These are phyloP conservation scores for Platanus orientalis DNA, from an alignment of 164 flowering plant species.

Conservation along the genomic window DNA sequence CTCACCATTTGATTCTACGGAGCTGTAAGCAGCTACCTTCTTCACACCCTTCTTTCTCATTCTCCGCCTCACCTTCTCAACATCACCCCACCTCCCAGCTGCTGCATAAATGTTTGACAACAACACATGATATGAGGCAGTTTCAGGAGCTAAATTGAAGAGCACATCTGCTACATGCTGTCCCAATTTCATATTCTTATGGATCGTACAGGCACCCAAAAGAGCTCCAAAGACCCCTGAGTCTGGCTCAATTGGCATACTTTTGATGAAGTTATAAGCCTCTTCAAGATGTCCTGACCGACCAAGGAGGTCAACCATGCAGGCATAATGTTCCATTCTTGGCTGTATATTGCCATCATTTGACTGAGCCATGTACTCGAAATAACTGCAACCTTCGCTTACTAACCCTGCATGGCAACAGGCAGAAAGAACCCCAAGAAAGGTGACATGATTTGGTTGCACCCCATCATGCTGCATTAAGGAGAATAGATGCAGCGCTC, in stretches of 20 bases:
- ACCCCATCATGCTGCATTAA: conserved; percentile 30
- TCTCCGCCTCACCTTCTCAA: conserved; percentile 26
- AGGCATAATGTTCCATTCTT: conserved; percentile 40
- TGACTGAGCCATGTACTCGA: conserved; percentile 29
- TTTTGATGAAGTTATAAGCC: conserved; percentile 30
- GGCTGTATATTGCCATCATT: conserved; percentile 23
- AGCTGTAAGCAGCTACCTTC: conserved; percentile 39
- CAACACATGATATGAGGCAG: conserved; percentile 34
- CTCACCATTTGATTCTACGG: conserved; percentile 24
- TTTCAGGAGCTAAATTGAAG: conserved; percentile 28
- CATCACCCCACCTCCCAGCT: conserved; percentile 34
- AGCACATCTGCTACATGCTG: conserved; percentile 35
- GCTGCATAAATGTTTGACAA: conserved; percentile 43
- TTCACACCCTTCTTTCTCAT: conserved; percentile 28
- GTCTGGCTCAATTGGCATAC: conserved; percentile 41
- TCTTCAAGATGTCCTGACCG: conserved; percentile 44
- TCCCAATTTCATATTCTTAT: conserved; percentile 32
- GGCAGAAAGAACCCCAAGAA: conserved; percentile 36
- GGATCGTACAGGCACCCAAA: conserved; percentile 37
- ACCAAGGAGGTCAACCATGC: conserved; percentile 52
- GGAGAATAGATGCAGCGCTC: conserved; percentile 31
- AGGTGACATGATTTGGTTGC: conserved; percentile 37
- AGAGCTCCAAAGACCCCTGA: conserved; percentile 40
- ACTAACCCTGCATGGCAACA: conserved; percentile 47
- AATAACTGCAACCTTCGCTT: conserved; percentile 28